A percentile compares a stretch with the other conserved stretches of the same genome.
phyloP scores from a whole-genome alignment of 2,329 filamentous ascomycete genomes.

The Cercospora zeae-maydis region DNA sequence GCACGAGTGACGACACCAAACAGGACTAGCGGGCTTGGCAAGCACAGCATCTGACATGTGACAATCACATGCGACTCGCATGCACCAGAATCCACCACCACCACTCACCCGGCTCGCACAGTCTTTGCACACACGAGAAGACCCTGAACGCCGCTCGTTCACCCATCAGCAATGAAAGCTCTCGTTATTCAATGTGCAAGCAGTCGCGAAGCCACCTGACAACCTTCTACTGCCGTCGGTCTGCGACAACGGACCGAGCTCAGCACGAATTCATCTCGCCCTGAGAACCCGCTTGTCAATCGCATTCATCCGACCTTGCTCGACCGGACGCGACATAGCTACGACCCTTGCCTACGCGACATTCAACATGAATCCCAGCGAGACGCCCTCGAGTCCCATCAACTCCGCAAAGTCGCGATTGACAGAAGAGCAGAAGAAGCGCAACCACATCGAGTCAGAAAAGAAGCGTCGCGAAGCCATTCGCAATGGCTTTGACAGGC shows the following conservation, averaged over 20 bases:
- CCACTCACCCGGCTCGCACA: background rate
- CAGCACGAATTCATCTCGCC: background rate
- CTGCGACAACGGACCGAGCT: background rate
- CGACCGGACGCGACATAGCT: background rate
- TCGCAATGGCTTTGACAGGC: slow-evolving; percentile 74
- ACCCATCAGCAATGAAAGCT: background rate
- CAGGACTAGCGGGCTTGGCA: background rate
- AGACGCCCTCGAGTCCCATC: slow-evolving; percentile 8
- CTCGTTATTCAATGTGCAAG: background rate
- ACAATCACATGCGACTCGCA: background rate
- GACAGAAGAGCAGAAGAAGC: slow-evolving; percentile 68
- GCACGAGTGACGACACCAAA: background rate
- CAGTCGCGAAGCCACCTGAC: background rate
- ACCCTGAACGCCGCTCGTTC: background rate
- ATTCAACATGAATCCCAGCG: background rate
- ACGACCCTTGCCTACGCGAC: background rate
- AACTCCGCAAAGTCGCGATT: slow-evolving; percentile 54
- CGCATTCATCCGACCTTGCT: background rate
- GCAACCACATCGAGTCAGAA: slow-evolving; percentile 68
- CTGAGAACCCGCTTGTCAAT: background rate
- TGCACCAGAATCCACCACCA: background rate
- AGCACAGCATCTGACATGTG: background rate
- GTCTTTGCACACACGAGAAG: background rate
- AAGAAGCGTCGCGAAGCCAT: slow-evolving; percentile 70
- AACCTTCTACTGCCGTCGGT: background rate